These are phyloP conservation scores for Ophiostoma montium DNA, from an alignment of 2,329 filamentous ascomycete genomes.

Conservation along the genomic window DNA sequence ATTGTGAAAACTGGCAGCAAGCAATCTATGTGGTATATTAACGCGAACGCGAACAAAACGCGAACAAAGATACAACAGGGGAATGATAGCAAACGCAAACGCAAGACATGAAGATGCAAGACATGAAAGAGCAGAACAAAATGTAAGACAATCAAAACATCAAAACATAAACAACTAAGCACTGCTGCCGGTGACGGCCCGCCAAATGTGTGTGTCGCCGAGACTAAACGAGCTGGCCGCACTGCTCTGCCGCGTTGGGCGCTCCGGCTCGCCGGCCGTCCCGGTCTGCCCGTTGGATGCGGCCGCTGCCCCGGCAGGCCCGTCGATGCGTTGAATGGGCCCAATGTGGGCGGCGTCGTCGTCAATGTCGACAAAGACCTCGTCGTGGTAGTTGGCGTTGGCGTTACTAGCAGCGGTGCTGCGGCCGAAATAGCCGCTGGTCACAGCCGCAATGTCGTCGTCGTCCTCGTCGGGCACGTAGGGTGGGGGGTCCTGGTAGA, in stretches of 20 bases:
- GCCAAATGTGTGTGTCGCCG: conserved; percentile 37
- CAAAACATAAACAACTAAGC: not conserved
- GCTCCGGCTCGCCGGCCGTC: not conserved
- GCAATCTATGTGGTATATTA: conserved; percentile 3
- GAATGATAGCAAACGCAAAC: not conserved
- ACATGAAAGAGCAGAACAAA: not conserved
- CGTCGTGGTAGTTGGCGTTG: not conserved
- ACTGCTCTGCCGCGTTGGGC: conserved; percentile 4
- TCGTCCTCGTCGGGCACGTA: conserved; percentile 11
- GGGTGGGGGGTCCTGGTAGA: conserved; percentile 43
- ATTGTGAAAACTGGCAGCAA: not conserved
- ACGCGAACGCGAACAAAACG: not conserved
- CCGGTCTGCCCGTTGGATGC: not conserved
- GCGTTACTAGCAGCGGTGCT: not conserved
- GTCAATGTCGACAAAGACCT: conserved; percentile 5
- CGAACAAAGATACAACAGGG: not conserved
- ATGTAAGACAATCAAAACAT: not conserved
- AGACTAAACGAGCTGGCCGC: conserved; percentile 30
- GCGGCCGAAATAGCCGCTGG: not conserved
- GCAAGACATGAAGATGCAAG: too few relatives aligned
- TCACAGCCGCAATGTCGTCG: conserved; percentile 1
- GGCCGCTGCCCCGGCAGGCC: not conserved
- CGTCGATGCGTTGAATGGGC: not conserved
- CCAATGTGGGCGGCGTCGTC: not conserved
- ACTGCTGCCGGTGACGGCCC: conserved; percentile 12